These are phyloP conservation scores for Zasmidium citrigriseum DNA, from an alignment of 2,329 filamentous ascomycete genomes.

Conservation along the genomic window DNA sequence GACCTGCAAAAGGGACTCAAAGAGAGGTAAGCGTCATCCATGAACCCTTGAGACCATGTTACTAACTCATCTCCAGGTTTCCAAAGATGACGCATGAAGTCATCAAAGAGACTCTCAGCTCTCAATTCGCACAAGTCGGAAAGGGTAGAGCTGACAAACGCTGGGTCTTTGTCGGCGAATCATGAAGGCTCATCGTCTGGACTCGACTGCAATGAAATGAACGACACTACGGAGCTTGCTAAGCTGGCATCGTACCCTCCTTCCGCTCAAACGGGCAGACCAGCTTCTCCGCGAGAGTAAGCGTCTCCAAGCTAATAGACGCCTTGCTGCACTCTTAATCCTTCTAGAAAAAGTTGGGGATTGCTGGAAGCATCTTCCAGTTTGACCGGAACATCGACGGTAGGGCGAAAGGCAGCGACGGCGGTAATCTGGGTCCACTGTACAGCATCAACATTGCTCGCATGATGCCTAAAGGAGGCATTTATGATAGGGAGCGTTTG, in stretches of 20 bases:
- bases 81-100: constrained; percentile 68
- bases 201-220: background rate
- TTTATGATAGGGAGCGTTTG: background rate
- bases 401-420: no score
- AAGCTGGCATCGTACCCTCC: no score
- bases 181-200: constrained; percentile 7
- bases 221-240: background rate
- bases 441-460: background rate
- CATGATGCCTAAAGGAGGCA: background rate
- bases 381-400: no score
- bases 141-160: constrained; percentile 65
- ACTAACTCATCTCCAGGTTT: constrained; percentile 51
- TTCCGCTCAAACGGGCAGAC: no score
- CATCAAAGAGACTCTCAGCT: constrained; percentile 69
- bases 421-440: no score
- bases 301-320: no score
- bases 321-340: no score
- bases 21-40: constrained; percentile 55
- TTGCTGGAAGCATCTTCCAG: no score
- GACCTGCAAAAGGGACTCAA: constrained; percentile 75
- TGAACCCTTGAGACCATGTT: background rate
- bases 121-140: constrained; percentile 64
- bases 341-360: no score
- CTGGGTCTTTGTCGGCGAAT: constrained; percentile 50
- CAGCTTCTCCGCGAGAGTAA: no score